These are phyloP conservation scores for Podaxis sp. DNA, from an alignment of 768 basidiomycete species.

Conservation along the genomic window DNA sequence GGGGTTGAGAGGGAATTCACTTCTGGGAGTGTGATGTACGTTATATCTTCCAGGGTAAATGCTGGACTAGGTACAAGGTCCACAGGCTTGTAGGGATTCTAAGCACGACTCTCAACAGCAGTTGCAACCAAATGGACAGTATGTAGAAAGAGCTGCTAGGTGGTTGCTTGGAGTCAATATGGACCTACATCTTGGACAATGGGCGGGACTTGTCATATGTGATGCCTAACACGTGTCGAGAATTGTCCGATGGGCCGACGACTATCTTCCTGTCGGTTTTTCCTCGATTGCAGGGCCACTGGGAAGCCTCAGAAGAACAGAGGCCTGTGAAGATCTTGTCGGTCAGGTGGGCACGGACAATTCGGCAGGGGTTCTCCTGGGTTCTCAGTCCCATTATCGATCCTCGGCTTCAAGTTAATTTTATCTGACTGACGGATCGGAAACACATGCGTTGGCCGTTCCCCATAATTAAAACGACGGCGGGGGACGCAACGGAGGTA, in stretches of 20 bases:
- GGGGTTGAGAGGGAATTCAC: no score
- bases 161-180: background rate
- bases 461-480: background rate
- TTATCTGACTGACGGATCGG: background rate
- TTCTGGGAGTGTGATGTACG: no score
- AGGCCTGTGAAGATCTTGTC: background rate
- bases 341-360: background rate
- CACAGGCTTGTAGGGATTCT: no score
- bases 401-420: background rate
- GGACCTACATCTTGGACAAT: background rate
- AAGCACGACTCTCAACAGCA: background rate
- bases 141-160: background rate
- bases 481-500: background rate
- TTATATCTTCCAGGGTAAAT: no score
- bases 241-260: background rate
- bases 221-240: background rate
- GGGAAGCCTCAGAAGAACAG: background rate
- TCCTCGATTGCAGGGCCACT: background rate
- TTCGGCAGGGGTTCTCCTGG: background rate
- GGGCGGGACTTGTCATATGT: background rate
- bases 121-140: background rate
- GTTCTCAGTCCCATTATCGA: background rate
- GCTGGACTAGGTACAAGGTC: no score
- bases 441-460: background rate
- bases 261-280: background rate